Evolutionary conservation across 352 stramenopile genomes (phyloP).

Genomic region (Pythium oligandrum): DNA sequence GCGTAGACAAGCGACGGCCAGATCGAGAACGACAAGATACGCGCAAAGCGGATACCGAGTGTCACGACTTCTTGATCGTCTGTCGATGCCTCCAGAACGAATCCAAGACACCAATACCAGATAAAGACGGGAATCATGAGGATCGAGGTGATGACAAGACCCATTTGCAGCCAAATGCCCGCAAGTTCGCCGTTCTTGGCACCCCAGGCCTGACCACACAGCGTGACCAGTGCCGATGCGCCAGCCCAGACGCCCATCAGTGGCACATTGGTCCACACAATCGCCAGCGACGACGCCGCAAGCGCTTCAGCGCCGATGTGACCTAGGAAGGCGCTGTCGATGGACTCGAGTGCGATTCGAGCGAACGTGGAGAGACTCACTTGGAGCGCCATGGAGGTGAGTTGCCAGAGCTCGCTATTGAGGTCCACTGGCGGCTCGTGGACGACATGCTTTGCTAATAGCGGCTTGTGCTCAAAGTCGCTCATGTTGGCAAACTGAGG

Average conservation of each 20-base stretch:
- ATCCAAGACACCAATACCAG: conserved; percentile 55
- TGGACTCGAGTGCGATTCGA: conserved; percentile 67
- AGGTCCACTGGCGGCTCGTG: conserved; percentile 46
- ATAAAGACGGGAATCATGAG: conserved; percentile 49
- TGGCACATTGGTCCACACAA: conserved; percentile 71
- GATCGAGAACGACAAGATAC: conserved; percentile 75
- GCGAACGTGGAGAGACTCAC: conserved; percentile 75
- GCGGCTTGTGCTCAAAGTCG: conserved; percentile 12
- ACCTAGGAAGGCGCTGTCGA: conserved; percentile 76
- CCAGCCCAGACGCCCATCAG: conserved; percentile 64
- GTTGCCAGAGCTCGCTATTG: conserved; percentile 47
- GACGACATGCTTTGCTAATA: neutral
- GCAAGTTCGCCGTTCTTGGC: conserved; percentile 60
- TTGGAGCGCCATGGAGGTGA: conserved; percentile 76
- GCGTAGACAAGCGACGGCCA: conserved; percentile 74
- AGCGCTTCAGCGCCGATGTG: conserved; percentile 68
- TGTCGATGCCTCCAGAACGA: conserved; percentile 57
- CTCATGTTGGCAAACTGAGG: neutral
- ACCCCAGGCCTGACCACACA: conserved; percentile 73
- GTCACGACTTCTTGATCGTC: conserved; percentile 55
- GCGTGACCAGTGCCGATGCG: conserved; percentile 66
- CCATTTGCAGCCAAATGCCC: conserved; percentile 70
- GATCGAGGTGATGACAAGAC: conserved; percentile 37
- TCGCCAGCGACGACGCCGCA: conserved; percentile 68
- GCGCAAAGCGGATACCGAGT: conserved; percentile 63